These are phyloP conservation scores for Ophiostoma sp. DNA, from an alignment of 2,329 filamentous ascomycete species.

Conservation along the genomic window DNA sequence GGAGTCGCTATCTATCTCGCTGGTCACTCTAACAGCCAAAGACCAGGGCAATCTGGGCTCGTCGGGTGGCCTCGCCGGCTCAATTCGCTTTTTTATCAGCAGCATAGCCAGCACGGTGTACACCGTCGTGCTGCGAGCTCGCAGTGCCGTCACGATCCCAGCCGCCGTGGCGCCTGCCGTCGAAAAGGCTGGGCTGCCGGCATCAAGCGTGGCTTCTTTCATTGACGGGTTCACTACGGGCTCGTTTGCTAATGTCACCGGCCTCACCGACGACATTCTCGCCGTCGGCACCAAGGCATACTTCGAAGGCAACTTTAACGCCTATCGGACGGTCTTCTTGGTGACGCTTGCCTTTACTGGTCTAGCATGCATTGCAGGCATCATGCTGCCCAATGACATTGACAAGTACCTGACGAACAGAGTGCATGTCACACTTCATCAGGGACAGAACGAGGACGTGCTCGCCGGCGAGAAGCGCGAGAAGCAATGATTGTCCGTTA, in stretches of 20 bases:
- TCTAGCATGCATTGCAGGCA: constrained; percentile 3
- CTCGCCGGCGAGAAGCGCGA: background rate
- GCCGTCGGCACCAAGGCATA: background rate
- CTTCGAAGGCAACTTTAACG: constrained; percentile 15
- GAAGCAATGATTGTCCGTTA: background rate
- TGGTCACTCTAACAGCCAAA: constrained; percentile 33
- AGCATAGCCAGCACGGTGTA: constrained; percentile 35
- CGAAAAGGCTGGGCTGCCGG: background rate
- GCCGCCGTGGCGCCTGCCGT: background rate
- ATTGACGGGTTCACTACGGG: background rate
- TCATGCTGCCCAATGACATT: background rate
- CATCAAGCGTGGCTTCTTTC: background rate
- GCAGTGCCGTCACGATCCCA: constrained; percentile 28
- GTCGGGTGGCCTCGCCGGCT: constrained; percentile 35
- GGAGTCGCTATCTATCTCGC: constrained; percentile 35
- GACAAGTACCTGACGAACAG: constrained; percentile 2
- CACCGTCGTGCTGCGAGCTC: constrained; percentile 33
- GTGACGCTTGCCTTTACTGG: background rate
- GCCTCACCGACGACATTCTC: background rate
- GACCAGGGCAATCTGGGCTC: constrained; percentile 36
- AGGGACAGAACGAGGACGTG: background rate
- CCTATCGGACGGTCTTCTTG: background rate
- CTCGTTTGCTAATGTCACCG: background rate
- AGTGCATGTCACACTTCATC: background rate
- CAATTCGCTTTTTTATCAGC: constrained; percentile 35